Conservation (phyloP, 73 alveolate species). For the Paramecium sexaurelia region DNA sequence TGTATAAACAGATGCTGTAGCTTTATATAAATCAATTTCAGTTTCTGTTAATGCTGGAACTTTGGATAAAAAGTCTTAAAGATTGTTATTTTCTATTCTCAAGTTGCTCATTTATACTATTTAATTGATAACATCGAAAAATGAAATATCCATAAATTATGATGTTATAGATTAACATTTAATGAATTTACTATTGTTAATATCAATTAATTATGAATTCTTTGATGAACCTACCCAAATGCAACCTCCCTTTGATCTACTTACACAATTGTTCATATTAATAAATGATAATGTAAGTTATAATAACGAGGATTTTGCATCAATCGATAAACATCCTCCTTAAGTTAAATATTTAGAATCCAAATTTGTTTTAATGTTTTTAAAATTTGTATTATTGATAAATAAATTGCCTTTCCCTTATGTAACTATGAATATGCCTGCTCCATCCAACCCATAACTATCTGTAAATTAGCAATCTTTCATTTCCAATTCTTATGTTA, state of each 20-base stretch:
- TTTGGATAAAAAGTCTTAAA: not conserved
- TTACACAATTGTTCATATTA: not conserved
- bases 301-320: not conserved
- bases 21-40: not conserved
- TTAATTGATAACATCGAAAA: not conserved
- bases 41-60: not conserved
- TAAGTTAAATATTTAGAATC: constrained; percentile 16
- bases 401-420: not conserved
- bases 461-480: not conserved
- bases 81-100: not conserved
- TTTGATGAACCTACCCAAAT: not conserved
- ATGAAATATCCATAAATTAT: not conserved
- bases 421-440: not conserved
- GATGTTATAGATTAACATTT: constrained; percentile 25
- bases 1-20: not conserved
- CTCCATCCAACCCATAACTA: constrained; percentile 25
- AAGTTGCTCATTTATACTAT: not conserved
- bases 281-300: not conserved
- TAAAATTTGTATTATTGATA: not conserved
- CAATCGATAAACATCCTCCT: constrained; percentile 30
- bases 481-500: not conserved
- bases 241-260: constrained; percentile 45
- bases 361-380: not conserved
- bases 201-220: not conserved
- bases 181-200: not conserved